phyloP scores from a whole-genome alignment of 1,284 basidiomycete species.

The Pseudomicrostroma phylloplanum region DNA sequence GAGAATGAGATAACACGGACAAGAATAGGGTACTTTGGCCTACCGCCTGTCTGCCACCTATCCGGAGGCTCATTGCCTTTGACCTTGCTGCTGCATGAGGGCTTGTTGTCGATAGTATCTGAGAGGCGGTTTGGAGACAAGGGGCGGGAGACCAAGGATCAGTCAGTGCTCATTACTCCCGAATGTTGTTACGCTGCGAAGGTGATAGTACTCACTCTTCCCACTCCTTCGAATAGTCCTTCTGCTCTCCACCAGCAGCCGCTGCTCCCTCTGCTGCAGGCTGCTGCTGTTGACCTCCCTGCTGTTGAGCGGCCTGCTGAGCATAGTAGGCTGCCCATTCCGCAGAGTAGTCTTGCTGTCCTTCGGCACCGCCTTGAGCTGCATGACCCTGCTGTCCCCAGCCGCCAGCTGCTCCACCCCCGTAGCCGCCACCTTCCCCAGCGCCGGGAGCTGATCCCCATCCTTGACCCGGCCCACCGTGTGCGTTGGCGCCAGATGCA shows the following conservation, averaged over 20 bases:
- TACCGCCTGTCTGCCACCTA: too few species aligned
- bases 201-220: constrained; percentile 24
- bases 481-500: constrained; percentile 6
- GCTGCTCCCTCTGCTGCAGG: constrained; percentile 15
- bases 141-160: too few species aligned
- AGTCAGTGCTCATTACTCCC: too few species aligned
- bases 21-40: too few species aligned
- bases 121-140: too few species aligned
- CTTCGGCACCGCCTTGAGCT: not conserved
- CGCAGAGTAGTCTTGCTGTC: constrained; percentile 25
- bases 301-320: not conserved
- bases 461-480: not conserved
- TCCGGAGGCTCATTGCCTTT: too few species aligned
- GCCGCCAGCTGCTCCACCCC: constrained; percentile 11
- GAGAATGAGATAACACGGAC: too few species aligned
- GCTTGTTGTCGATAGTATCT: not conserved
- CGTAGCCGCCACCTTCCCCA: constrained; percentile 14
- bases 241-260: constrained; percentile 13
- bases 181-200: too few species aligned
- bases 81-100: not conserved
- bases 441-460: constrained; percentile 11
- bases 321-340: constrained; percentile 48
- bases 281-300: constrained; percentile 20
- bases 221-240: constrained; percentile 49
- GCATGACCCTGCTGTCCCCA: constrained; percentile 4